Conservation (phyloP, 441 rosid genomes). For the Lepidium campestre region DNA sequence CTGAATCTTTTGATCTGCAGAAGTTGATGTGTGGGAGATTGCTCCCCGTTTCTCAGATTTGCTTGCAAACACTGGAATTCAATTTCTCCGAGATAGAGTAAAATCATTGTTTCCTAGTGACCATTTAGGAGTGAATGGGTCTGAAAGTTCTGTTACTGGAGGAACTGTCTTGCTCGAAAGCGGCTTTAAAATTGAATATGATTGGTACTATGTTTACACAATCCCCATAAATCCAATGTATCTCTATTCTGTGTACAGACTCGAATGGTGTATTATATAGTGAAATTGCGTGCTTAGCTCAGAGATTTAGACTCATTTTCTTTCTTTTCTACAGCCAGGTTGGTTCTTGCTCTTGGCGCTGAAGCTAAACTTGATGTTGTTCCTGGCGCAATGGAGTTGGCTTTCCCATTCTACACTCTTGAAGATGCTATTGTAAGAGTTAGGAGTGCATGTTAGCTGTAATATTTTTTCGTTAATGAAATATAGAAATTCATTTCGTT, state of each 20-base stretch:
- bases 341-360: constrained; percentile 99
- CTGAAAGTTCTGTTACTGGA: constrained; percentile 41
- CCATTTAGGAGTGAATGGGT: constrained; percentile 48
- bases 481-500: background rate
- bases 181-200: constrained; percentile 74
- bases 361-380: constrained; percentile 73
- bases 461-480: background rate
- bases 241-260: background rate
- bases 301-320: constrained; percentile 31
- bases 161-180: constrained; percentile 89
- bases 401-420: constrained; percentile 78
- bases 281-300: background rate
- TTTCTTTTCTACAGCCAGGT: constrained; percentile 69
- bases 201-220: constrained; percentile 58
- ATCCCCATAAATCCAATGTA: background rate
- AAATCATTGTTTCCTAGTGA: constrained; percentile 65
- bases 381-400: constrained; percentile 87
- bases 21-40: constrained; percentile 95
- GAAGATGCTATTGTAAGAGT: constrained; percentile 83
- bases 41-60: constrained; percentile 93
- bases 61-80: constrained; percentile 64
- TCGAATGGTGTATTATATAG: background rate
- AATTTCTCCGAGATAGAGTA: constrained; percentile 73
- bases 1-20: constrained; percentile 36
- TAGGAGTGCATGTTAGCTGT: background rate